A percentile compares a stretch with the other conserved stretches of the same genome.
phyloP scores from a whole-genome alignment of 202 grass and related monocot genomes.

The Saccharum hybrid region DNA sequence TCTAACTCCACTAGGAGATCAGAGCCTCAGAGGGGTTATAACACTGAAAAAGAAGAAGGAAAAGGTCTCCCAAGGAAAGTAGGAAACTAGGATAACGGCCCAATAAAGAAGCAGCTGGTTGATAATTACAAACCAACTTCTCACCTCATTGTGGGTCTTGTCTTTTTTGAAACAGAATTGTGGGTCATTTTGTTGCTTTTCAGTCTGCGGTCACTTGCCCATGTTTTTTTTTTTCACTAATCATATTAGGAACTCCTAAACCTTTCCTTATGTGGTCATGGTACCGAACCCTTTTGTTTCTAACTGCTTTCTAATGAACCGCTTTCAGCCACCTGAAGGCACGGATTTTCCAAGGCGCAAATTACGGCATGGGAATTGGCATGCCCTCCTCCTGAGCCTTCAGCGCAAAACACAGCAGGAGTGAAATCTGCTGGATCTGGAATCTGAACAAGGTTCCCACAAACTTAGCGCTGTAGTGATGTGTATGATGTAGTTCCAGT shows the following conservation, averaged over 20 bases:
- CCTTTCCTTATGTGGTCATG: neutral
- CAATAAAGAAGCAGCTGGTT: neutral
- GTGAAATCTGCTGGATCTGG: neutral
- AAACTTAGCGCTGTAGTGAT: neutral
- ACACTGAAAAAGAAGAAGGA: neutral
- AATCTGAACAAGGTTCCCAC: constrained; percentile 8
- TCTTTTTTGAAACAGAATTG: neutral
- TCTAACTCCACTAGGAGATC: neutral
- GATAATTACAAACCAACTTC: neutral
- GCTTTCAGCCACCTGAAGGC: constrained; percentile 49
- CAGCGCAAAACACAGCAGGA: neutral
- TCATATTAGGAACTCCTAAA: neutral
- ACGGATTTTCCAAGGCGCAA: constrained; percentile 20
- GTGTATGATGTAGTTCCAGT: constrained; percentile 14
- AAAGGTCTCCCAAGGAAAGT: neutral
- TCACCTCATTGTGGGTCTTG: neutral
- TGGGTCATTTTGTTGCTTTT: neutral
- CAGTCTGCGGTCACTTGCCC: neutral
- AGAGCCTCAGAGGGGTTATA: neutral
- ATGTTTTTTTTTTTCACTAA: neutral
- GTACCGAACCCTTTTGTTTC: neutral
- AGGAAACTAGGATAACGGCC: neutral
- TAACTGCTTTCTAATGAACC: constrained; percentile 12
- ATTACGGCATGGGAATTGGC: constrained; percentile 39
- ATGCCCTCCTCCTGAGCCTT: constrained; percentile 36